A percentile compares a stretch with the other conserved stretches of the same genome.
Evolutionary conservation across 2,329 filamentous ascomycete species (phyloP).

Genomic region (Talaromyces sp.): DNA sequence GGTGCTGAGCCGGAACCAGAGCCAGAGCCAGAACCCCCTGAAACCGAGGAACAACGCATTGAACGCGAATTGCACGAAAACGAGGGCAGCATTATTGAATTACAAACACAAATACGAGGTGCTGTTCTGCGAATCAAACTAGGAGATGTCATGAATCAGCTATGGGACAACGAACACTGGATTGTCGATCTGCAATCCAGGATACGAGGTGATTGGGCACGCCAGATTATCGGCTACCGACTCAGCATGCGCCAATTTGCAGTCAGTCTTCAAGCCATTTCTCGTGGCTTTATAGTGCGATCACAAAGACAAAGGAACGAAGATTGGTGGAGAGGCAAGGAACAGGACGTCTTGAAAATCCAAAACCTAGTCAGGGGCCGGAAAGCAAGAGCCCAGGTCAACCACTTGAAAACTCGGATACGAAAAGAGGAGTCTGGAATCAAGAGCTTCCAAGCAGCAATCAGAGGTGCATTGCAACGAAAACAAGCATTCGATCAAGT

Average conservation of each 20-base stretch:
- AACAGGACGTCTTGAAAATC: slow-evolving; percentile 67
- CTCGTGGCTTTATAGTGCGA: slow-evolving; percentile 70
- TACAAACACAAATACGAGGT: slow-evolving; percentile 82
- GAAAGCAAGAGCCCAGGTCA: slow-evolving; percentile 37
- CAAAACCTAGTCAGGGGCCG: slow-evolving; percentile 70
- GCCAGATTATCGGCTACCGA: slow-evolving; percentile 76
- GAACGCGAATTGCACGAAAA: slow-evolving; percentile 75
- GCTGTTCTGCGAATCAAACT: slow-evolving; percentile 71
- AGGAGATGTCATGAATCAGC: slow-evolving; percentile 74
- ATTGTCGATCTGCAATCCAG: slow-evolving; percentile 78
- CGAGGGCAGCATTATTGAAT: slow-evolving; percentile 64
- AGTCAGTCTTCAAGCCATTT: slow-evolving; percentile 69
- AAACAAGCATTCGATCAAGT: slow-evolving; percentile 47
- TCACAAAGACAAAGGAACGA: slow-evolving; percentile 55
- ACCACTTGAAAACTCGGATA: slow-evolving; percentile 34
- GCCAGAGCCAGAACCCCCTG: slow-evolving; percentile 53
- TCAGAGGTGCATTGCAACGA: slow-evolving; percentile 43
- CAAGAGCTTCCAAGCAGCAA: slow-evolving; percentile 50
- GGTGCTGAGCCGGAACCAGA: slow-evolving; percentile 66
- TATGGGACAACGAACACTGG: slow-evolving; percentile 80
- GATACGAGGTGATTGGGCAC: slow-evolving; percentile 79
- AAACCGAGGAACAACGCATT: slow-evolving; percentile 85
- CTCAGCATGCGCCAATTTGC: slow-evolving; percentile 79
- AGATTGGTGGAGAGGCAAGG: slow-evolving; percentile 67
- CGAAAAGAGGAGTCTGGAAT: slow-evolving; percentile 38